Percentiles rank a stretch among this genome's conserved stretches.
Conservation (phyloP, 2,329 filamentous ascomycete genomes). For the Aspergillus proliferans region DNA sequence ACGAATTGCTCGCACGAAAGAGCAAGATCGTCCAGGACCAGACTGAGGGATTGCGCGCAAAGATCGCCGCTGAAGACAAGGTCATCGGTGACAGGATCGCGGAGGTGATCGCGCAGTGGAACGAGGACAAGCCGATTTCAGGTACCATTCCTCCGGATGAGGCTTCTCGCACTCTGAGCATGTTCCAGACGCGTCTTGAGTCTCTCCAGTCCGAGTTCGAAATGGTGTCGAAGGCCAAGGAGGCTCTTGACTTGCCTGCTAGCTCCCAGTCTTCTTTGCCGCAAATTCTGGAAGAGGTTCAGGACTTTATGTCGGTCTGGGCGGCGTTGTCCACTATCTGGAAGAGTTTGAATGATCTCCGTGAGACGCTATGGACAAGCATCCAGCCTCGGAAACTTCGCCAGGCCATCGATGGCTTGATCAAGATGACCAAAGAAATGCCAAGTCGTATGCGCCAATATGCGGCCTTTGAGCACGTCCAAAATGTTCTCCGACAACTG, state of each 20-base stretch:
- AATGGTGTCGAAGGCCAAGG: slow-evolving; percentile 94
- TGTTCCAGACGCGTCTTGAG: slow-evolving; percentile 79
- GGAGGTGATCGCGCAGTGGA: slow-evolving; percentile 82
- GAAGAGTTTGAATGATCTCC: slow-evolving; percentile 89
- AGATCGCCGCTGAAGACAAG: slow-evolving; percentile 90
- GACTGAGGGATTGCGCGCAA: slow-evolving; percentile 86
- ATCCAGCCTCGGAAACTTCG: slow-evolving; percentile 92
- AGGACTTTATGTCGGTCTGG: slow-evolving; percentile 99
- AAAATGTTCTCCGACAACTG: slow-evolving; percentile 78
- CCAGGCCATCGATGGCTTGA: slow-evolving; percentile 78
- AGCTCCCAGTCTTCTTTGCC: slow-evolving; percentile 73
- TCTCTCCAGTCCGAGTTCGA: slow-evolving; percentile 80
- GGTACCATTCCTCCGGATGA: slow-evolving; percentile 86
- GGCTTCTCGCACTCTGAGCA: slow-evolving; percentile 72
- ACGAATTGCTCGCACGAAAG: slow-evolving; percentile 86
- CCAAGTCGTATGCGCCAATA: slow-evolving; percentile 98
- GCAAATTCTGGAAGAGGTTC: slow-evolving; percentile 88
- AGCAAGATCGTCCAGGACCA: slow-evolving; percentile 94
- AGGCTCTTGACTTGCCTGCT: slow-evolving; percentile 83
- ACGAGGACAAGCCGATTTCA: slow-evolving; percentile 93
- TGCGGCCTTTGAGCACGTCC: slow-evolving; percentile 98
- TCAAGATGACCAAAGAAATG: slow-evolving; percentile 99
- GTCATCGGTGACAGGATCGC: slow-evolving; percentile 81
- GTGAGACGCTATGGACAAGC: slow-evolving; percentile 89
- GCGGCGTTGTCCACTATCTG: slow-evolving; percentile 91